phyloP scores from a whole-genome alignment of 129 eudicot species.

The Flaveria bidentis region DNA sequence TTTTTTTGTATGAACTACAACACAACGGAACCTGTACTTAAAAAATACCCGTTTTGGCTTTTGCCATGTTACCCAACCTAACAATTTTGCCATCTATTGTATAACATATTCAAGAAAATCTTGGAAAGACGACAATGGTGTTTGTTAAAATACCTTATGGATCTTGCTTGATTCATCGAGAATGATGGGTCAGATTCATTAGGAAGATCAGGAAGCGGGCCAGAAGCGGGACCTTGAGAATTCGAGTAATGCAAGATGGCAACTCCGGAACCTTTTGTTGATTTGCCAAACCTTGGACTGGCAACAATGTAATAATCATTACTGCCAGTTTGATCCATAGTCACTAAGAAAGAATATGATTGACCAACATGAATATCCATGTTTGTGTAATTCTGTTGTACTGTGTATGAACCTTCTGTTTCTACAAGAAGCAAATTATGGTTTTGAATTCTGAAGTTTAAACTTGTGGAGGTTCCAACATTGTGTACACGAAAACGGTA shows the following conservation, averaged over 20 bases:
- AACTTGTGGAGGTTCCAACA: constrained; percentile 81
- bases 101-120: constrained; percentile 28
- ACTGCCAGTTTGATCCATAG: constrained; percentile 85
- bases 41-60: background rate
- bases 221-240: constrained; percentile 88
- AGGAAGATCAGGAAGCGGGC: constrained; percentile 95
- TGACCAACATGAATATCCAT: constrained; percentile 99
- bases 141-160: constrained; percentile 68
- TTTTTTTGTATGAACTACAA: background rate
- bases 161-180: constrained; percentile 97
- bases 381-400: constrained; percentile 88
- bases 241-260: constrained; percentile 88
- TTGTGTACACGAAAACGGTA: constrained; percentile 91
- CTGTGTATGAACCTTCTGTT: constrained; percentile 96
- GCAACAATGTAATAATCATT: constrained; percentile 94
- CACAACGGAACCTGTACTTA: background rate
- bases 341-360: constrained; percentile 92
- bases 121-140: constrained; percentile 27
- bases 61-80: background rate
- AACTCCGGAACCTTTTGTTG: constrained; percentile 71
- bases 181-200: constrained; percentile 67
- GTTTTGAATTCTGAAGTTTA: constrained; percentile 93
- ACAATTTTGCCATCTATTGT: background rate
- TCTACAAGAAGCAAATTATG: constrained; percentile 92
- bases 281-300: constrained; percentile 77